Conservation (phyloP, 495 filamentous ascomycete species). For the Neurospora tetrasperma region DNA sequence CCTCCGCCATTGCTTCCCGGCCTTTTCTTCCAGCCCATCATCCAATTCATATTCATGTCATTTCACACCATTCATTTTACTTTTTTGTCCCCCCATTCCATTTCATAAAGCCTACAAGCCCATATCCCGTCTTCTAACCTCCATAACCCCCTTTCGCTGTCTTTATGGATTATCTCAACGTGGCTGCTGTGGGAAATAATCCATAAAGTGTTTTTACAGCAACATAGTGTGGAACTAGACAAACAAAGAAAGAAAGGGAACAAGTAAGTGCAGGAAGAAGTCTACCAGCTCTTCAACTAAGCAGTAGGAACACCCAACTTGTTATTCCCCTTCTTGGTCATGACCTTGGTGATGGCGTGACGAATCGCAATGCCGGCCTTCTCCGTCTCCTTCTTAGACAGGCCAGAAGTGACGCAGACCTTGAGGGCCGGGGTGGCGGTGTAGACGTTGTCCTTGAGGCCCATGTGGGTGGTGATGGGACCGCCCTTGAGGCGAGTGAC, state of each 20-base stretch:
- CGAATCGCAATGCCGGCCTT: slow-evolving; percentile 79
- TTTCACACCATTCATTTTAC: not conserved
- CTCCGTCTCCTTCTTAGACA: slow-evolving; percentile 90
- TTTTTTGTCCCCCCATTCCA: not conserved
- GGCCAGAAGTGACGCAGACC: slow-evolving; percentile 75
- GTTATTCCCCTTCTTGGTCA: slow-evolving; percentile 41
- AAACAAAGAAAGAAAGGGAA: not conserved
- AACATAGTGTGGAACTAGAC: no score
- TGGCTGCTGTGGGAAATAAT: no score
- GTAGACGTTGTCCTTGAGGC: slow-evolving; percentile 51
- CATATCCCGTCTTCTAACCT: not conserved
- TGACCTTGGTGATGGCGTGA: slow-evolving; percentile 88
- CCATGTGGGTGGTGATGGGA: slow-evolving; percentile 46
- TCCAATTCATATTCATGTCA: not conserved
- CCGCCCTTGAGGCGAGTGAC: slow-evolving; percentile 76
- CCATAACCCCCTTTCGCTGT: not conserved
- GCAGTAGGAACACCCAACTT: slow-evolving; percentile 22
- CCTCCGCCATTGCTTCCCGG: no score
- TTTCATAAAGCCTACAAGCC: not conserved
- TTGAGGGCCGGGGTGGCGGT: slow-evolving; percentile 71
- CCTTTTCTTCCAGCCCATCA: not conserved
- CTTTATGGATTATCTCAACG: no score
- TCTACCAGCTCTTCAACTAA: slow-evolving; percentile 6
- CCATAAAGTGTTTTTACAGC: no score
- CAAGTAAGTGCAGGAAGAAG: no score